Evolutionary conservation across 73 alveolate genomes (phyloP), one percentile per base, ranked within the genome.

Genomic region (Breviolum minutum): DNA sequence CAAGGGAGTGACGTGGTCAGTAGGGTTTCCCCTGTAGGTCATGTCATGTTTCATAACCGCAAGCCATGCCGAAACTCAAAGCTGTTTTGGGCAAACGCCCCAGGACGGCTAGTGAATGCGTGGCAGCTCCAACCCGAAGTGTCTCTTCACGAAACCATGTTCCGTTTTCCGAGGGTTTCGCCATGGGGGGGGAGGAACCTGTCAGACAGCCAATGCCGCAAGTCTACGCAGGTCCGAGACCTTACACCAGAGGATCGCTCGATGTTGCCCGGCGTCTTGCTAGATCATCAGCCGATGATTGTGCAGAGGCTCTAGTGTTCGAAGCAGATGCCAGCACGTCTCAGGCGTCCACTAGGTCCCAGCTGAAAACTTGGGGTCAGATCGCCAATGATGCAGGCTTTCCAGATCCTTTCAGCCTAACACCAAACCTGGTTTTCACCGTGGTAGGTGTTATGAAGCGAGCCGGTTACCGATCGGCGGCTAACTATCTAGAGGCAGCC

Each of bases 391-490:
- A 74, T n/a, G 84, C 84, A n/a, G 84, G 84, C 62, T 74, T 26
- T 19, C 29, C 84, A 14, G 62, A 74, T 20, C 90, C 70, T 5
- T 81, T 81, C n/a, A 27, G 48, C 32, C 17, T 32, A 11, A 81
- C 90, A 20, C 70, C 69, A 4, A 54, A 81, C 69, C 40, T 32
- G 30, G 69, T 81, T 11, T 81, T 14, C 19, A 20, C 30, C 90
- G 69, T 81, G 40, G 69, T 81, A 54, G 90, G 90, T 81, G 90
- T 32, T 20, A n/a, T 81, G 29, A 81, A 81, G 90, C 70, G 29
- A 26, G 90, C 90, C 14, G 90, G n/a, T 29, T 81, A 81, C 70
- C 30, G 90, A 17, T 81, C 90, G 29, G 90, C 90, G 48, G 69
- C 69, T 40, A 32, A 81, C 9, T 81, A 48, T 40, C 70, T 81